These are phyloP conservation scores for Thymus quinquecostatus DNA, from an alignment of 257 asterid species.

Conservation along the genomic window DNA sequence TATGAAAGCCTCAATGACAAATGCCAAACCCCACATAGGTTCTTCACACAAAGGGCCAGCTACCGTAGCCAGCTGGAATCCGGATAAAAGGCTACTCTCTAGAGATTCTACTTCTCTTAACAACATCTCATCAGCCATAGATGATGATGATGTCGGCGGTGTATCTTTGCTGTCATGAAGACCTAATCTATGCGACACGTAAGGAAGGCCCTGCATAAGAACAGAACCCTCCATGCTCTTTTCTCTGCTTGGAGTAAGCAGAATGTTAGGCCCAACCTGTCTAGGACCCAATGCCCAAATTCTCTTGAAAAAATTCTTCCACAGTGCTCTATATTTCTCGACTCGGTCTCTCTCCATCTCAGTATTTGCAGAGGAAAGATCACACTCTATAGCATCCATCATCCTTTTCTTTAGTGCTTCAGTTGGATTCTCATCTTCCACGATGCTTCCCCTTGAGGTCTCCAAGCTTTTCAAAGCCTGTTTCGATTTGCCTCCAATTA, in stretches of 20 bases:
- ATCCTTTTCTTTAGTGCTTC: constrained; percentile 74
- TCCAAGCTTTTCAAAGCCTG: constrained; percentile 68
- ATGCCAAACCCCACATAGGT: constrained; percentile 95
- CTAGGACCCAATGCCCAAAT: constrained; percentile 96
- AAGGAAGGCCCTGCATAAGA: constrained; percentile 68
- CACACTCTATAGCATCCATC: constrained; percentile 73
- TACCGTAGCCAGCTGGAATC: constrained; percentile 90
- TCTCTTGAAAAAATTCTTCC: constrained; percentile 68
- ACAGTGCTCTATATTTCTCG: constrained; percentile 54
- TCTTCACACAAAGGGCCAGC: constrained; percentile 97
- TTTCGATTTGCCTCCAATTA: constrained; percentile 72
- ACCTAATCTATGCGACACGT: constrained; percentile 67
- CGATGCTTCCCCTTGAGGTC: constrained; percentile 56
- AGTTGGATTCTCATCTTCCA: constrained; percentile 72
- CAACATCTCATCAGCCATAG: constrained; percentile 41
- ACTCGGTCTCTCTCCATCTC: constrained; percentile 59
- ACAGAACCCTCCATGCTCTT: constrained; percentile 52
- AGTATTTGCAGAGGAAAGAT: constrained; percentile 40
- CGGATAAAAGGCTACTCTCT: constrained; percentile 82
- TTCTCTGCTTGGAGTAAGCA: constrained; percentile 62
- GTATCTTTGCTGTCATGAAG: constrained; percentile 40
- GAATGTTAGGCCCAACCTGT: constrained; percentile 89
- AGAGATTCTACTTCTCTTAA: constrained; percentile 70
- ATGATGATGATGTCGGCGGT: constrained; percentile 40
- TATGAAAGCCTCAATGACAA: constrained; percentile 61